Conservation (phyloP, 805 yeast species). For the Candida railenensis region DNA sequence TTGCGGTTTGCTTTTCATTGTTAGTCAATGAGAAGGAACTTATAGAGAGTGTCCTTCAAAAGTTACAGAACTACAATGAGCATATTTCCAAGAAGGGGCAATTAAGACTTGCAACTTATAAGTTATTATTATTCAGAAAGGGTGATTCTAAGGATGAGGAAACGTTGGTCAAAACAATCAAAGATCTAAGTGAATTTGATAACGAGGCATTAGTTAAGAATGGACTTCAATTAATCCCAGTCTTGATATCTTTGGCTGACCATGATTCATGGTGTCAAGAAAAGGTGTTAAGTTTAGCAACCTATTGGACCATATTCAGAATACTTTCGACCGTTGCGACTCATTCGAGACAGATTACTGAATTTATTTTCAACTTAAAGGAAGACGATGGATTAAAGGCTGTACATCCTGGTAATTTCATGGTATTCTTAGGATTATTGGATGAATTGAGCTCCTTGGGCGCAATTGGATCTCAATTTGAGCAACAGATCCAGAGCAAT, state of each 20-base stretch:
- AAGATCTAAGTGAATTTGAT: slow-evolving; percentile 23
- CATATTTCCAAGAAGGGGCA: slow-evolving; percentile 27
- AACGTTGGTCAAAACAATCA: slow-evolving; percentile 16
- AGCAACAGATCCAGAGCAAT: slow-evolving; percentile 35
- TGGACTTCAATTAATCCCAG: slow-evolving; percentile 45
- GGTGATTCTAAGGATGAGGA: slow-evolving; percentile 12
- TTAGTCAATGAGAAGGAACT: slow-evolving; percentile 24
- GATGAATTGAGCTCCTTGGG: slow-evolving; percentile 84
- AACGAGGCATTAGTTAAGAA: slow-evolving; percentile 44
- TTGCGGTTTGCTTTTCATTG: slow-evolving; percentile 34
- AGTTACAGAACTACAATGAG: slow-evolving; percentile 9
- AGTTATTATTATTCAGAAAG: slow-evolving; percentile 45
- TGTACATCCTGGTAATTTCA: slow-evolving; percentile 52
- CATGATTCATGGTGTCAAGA: slow-evolving; percentile 44
- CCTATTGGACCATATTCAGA: slow-evolving; percentile 57
- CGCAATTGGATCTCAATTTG: slow-evolving; percentile 75
- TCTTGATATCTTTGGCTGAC: slow-evolving; percentile 50
- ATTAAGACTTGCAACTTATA: slow-evolving; percentile 51
- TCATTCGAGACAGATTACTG: slow-evolving; percentile 44
- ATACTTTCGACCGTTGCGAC: slow-evolving; percentile 44
- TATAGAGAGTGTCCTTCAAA: slow-evolving; percentile 14
- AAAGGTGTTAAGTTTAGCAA: slow-evolving; percentile 32
- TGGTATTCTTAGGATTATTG: slow-evolving; percentile 65
- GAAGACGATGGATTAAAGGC: slow-evolving; percentile 24
- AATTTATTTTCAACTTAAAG: slow-evolving; percentile 43